These are phyloP conservation scores for Zelopaecilomyces penicillatus DNA, from an alignment of 2,329 filamentous ascomycete species.

Conservation along the genomic window DNA sequence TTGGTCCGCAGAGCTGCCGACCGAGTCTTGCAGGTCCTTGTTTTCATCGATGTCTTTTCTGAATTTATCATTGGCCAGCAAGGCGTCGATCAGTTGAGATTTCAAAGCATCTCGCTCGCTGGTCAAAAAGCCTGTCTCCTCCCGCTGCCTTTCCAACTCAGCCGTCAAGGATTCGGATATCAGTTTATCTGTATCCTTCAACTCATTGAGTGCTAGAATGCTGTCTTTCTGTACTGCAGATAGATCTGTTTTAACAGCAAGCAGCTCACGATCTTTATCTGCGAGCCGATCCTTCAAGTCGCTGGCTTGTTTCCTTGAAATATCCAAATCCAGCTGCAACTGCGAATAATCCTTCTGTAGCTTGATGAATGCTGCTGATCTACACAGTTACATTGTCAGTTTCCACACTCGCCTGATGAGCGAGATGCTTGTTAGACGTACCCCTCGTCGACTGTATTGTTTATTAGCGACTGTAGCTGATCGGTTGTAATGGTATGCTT, in stretches of 20 bases:
- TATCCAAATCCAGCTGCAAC: constrained; percentile 38
- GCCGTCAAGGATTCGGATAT: constrained; percentile 49
- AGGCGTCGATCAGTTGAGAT: constrained; percentile 50
- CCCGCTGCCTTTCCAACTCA: constrained; percentile 48
- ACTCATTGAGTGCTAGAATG: constrained; percentile 44
- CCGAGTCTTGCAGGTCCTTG: constrained; percentile 32
- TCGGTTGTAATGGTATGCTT: constrained; percentile 49
- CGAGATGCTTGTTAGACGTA: constrained; percentile 31
- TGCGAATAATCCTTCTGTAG: constrained; percentile 41
- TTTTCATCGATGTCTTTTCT: constrained; percentile 44
- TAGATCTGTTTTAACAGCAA: constrained; percentile 45
- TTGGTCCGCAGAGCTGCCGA: constrained; percentile 25
- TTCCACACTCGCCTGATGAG: constrained; percentile 12
- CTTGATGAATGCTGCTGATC: constrained; percentile 44
- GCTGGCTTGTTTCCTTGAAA: constrained; percentile 32
- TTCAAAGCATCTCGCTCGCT: constrained; percentile 49
- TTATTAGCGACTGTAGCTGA: constrained; percentile 47
- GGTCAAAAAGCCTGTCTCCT: constrained; percentile 39
- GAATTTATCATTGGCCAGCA: constrained; percentile 53
- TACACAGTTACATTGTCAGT: constrained; percentile 40
- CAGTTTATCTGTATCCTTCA: constrained; percentile 51
- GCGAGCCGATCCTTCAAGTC: constrained; percentile 40
- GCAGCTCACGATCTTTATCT: constrained; percentile 47
- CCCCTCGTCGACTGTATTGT: constrained; percentile 45
- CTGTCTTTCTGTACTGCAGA: constrained; percentile 47